Conservation (phyloP, 257 asterid species). For the Nicotiana obtusifolia region DNA sequence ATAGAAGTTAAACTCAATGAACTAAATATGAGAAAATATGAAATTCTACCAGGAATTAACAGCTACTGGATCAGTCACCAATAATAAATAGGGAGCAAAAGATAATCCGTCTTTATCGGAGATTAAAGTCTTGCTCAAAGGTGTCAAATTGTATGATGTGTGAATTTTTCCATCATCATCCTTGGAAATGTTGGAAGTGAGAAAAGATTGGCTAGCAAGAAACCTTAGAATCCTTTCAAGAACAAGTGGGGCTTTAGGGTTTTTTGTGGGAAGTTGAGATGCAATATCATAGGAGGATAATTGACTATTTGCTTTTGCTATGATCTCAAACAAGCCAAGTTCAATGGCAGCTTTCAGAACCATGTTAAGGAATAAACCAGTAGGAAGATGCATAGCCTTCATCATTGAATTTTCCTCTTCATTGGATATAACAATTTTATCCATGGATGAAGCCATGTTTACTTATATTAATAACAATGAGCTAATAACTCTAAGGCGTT, state of each 20-base stretch:
- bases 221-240: conserved; percentile 13
- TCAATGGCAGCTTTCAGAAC: conserved; percentile 12
- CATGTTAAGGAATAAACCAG: background rate
- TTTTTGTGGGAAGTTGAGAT: conserved; percentile 1
- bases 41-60: conserved; percentile 1
- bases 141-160: background rate
- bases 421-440: background rate
- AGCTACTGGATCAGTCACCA: background rate
- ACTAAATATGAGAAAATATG: background rate
- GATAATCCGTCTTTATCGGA: background rate
- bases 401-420: conserved; percentile 11
- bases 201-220: conserved; percentile 14
- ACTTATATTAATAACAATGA: background rate
- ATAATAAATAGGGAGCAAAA: background rate
- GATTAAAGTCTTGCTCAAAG: background rate
- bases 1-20: background rate
- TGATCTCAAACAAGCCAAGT: conserved; percentile 17
- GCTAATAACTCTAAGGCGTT: background rate
- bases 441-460: background rate
- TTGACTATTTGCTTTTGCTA: conserved; percentile 8
- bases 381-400: background rate
- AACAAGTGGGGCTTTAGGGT: background rate
- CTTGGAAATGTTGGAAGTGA: background rate
- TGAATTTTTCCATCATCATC: background rate
- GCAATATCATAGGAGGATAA: background rate